Conservation (phyloP, 2,329 filamentous ascomycete genomes). For the Nemania sp. region DNA sequence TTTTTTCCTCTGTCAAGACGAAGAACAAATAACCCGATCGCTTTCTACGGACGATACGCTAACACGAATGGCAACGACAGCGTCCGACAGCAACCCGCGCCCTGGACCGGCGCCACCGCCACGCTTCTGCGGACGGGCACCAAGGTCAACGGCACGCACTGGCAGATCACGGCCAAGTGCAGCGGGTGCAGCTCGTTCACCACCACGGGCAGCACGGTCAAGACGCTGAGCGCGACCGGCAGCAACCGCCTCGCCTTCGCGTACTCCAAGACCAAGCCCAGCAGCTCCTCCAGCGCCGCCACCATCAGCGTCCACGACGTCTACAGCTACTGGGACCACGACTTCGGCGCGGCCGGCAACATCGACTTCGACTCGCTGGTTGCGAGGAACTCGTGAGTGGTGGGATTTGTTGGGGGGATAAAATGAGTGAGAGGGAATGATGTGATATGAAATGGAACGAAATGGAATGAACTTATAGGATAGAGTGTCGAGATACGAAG, state of each 20-base stretch:
- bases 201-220: slow-evolving; percentile 29
- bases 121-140: slow-evolving; percentile 44
- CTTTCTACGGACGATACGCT: background rate
- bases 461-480: background rate
- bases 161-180: slow-evolving; percentile 46
- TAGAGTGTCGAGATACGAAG: too few species aligned
- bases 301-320: slow-evolving; percentile 38
- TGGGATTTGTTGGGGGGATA: background rate
- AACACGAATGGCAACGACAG: slow-evolving; percentile 28
- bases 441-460: too few species aligned
- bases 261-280: slow-evolving; percentile 34
- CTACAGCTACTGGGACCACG: slow-evolving; percentile 39
- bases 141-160: slow-evolving; percentile 45
- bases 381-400: slow-evolving; percentile 30
- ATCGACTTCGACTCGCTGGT: slow-evolving; percentile 35
- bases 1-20: too few species aligned
- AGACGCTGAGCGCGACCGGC: slow-evolving; percentile 80
- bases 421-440: background rate
- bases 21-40: background rate
- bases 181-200: slow-evolving; percentile 42
- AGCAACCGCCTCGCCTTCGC: slow-evolving; percentile 76
- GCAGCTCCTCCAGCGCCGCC: slow-evolving; percentile 28
- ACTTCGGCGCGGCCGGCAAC: slow-evolving; percentile 37
- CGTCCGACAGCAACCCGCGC: slow-evolving; percentile 41
- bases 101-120: slow-evolving; percentile 38